Base-by-base conservation (phyloP, 2,329 filamentous ascomycete species). In the Aspergillus sp. region DNA sequence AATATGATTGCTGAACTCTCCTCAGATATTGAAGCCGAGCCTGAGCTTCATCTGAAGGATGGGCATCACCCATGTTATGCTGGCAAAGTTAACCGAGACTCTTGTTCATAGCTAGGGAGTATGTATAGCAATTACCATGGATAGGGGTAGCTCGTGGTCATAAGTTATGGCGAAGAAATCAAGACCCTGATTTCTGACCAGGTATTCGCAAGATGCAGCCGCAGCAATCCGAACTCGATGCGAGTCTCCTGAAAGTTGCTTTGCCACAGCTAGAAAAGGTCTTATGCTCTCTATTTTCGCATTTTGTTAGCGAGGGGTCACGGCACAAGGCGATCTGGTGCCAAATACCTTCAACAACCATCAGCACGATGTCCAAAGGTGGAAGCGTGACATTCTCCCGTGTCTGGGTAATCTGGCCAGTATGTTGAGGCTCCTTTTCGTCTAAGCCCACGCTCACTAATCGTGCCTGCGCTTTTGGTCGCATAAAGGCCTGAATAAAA, bases 331-430 rank as follows among this genome's bases (percentile, higher is more conserved):
- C 8, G 11, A 4, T 15, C 15, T 10, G 8, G 15, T 23, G 23
- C 8, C 44, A 25, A n/a, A n/a, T 30, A 56, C 53, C 53, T n/a
- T 32, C 53, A 3, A 56, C 39, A 19, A 56, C 25, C 53, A 56
- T 56, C 6, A 56, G 25, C n/a, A 56, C 38, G n/a, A 56, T 56
- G 23, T 56, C 53, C 38, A 56, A 11, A 27, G 53, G 53, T 11
- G 38, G 23, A 21, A 41, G 23, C 15, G 32, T 48, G 23, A 48
- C 15, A 5, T 19, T 32, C 3, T 15, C 23, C 21, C n/a, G 8
- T 17, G 10, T 56, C 41, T 30, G 32, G 32, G 4, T 10, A 13
- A 5, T 2, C 11, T 36, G 32, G 5, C 4, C 5, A 36, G 32
- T 8, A 13, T 19, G 13, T 19, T 8, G 36, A 21, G 19, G 13